Percentiles rank a stretch among this genome's conserved stretches.
Evolutionary conservation across 2,329 filamentous ascomycete genomes (phyloP).

Genomic region (Aspergillus fumigatus): DNA sequence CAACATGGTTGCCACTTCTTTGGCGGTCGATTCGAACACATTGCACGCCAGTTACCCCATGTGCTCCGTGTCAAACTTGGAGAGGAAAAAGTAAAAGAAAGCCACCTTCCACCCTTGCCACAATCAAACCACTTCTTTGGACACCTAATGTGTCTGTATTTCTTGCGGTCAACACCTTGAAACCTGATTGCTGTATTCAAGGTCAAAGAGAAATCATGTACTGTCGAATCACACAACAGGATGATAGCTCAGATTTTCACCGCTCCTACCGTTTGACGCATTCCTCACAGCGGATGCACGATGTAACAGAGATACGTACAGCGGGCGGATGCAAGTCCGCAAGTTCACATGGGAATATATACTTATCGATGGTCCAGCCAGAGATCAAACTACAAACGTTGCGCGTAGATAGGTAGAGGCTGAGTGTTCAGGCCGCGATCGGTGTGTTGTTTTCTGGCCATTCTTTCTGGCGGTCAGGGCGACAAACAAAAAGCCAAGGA

Average conservation of each 20-base stretch:
- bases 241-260: not conserved
- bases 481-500: conserved; percentile 1
- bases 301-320: conserved; percentile 1
- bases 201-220: not conserved
- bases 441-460: not conserved
- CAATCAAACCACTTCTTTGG: not conserved
- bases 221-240: not conserved
- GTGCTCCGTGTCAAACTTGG: too few relatives aligned
- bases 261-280: conserved; percentile 9
- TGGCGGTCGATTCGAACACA: not conserved
- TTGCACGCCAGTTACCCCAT: not conserved
- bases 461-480: conserved; percentile 5
- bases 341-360: conserved; percentile 1
- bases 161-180: not conserved
- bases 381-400: not conserved
- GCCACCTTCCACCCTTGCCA: not conserved
- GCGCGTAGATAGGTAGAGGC: not conserved
- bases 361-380: not conserved
- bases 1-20: not conserved
- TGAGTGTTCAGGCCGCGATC: conserved; percentile 2
- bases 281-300: conserved; percentile 6
- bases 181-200: not conserved
- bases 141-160: not conserved
- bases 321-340: conserved; percentile 8
- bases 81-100: not conserved